Percentiles rank a stretch among this genome's conserved stretches.
Conservation (phyloP, 441 rosid species). For the Populus hybrid region DNA sequence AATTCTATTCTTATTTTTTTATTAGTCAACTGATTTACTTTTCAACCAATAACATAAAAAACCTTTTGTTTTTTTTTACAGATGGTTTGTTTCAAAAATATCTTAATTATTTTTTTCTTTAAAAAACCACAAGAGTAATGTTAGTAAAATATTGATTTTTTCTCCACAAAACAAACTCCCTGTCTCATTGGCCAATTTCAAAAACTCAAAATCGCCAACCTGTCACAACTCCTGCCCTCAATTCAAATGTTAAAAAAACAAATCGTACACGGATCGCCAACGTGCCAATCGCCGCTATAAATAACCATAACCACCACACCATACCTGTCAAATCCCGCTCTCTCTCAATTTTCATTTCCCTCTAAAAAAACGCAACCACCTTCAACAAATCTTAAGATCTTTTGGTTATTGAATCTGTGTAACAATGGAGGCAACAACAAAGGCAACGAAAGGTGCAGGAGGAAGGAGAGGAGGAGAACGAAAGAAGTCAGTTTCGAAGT, state of each 20-base stretch:
- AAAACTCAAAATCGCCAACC: not conserved
- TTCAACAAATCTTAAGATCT: not conserved
- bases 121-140: too few species aligned
- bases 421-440: slow-evolving; percentile 33
- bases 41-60: too few species aligned
- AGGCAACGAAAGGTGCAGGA: slow-evolving; percentile 53
- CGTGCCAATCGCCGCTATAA: not conserved
- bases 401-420: too few species aligned
- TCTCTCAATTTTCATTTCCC: not conserved
- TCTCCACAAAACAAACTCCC: not conserved
- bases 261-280: slow-evolving; percentile 20
- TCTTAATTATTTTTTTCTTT: too few species aligned
- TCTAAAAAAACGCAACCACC: not conserved
- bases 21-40: too few species aligned
- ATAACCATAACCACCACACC: not conserved
- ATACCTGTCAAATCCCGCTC: not conserved
- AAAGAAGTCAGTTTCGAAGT: slow-evolving; percentile 55
- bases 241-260: not conserved
- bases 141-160: too few species aligned
- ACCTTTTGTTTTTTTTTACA: too few species aligned
- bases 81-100: too few species aligned
- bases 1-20: too few species aligned
- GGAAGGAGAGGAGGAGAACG: slow-evolving; percentile 56
- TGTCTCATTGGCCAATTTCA: not conserved
- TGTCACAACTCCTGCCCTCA: not conserved